Base-by-base conservation (phyloP, 2,329 filamentous ascomycete species). In the Arthrobotrys sinensis region DNA sequence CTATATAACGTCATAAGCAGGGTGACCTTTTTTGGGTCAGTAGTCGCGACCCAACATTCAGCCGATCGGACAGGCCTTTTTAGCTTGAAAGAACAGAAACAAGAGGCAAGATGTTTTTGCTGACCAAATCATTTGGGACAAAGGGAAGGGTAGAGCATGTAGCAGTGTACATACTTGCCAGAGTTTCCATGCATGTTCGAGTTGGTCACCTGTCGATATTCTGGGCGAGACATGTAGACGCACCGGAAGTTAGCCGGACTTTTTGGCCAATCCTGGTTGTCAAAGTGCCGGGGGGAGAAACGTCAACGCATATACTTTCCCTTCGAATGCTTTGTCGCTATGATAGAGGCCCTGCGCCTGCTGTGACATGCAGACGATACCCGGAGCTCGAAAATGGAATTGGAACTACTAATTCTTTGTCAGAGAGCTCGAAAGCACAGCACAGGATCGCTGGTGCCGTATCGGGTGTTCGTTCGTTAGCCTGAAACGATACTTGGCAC, bases 1-100 rank as follows among this genome's bases (percentile, higher is more conserved):
- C 67, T 64, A 78, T 78, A 71, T 78, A 71, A 78, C 67, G 67
- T 78, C 75, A 77, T 77, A 34, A 71, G 66, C 60, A 66, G 48
- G 60, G 66, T 70, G 73, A 71, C 73, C 66, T 78, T 36, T 45
- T 34, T 64, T n/a, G 46, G 57, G 60, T 60, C 69, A 66, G 57
- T 52, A 16, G 68, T 57, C 43, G 55, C 65, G 64, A 70, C 50
- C 34, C 21, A 21, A 52, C 66, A 36, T 43, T 60, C 57, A 60
- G 69, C 55, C 50, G 50, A 66, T 66, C 50, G 57, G 36, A 43
- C 34, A 28, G 60, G 38, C 34, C 52, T 46, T 46, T 68, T 36
- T 60, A 16, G 50, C 40, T 50, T 57, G 63, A 53, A 28, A 66
- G 24, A 53, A 65, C 43, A 34, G 38, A 48, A 32, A 21, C 43